Conservation (phyloP, 345 rosid genomes). For the Melaleuca quinquenervia region DNA sequence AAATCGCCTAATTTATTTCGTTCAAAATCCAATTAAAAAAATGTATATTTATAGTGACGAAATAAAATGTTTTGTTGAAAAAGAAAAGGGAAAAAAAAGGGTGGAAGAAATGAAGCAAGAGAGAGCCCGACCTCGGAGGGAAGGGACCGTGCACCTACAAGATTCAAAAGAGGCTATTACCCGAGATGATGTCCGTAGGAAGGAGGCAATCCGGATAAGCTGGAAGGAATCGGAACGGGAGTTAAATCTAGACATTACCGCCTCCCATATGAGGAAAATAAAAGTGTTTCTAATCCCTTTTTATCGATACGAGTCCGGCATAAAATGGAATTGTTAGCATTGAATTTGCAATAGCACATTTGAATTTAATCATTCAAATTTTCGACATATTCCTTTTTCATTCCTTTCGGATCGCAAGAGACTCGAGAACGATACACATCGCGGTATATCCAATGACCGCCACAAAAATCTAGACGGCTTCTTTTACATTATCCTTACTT, state of each 20-base stretch:
- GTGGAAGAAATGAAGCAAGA: background rate
- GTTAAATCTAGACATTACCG: background rate
- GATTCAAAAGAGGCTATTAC: too few relatives aligned
- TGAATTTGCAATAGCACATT: too few relatives aligned
- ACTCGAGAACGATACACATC: fast-evolving
- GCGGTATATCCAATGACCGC: too few relatives aligned
- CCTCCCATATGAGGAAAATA: too few relatives aligned
- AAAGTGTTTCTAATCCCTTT: too few relatives aligned
- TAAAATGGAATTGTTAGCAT: too few relatives aligned
- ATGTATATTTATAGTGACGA: background rate
- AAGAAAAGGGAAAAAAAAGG: background rate
- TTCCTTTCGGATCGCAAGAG: fast-evolving
- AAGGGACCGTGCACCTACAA: background rate
- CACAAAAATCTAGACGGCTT: too few relatives aligned
- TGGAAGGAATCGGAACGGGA: background rate
- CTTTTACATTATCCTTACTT: too few relatives aligned
- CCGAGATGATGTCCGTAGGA: background rate
- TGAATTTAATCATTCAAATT: background rate
- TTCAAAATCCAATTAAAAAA: background rate
- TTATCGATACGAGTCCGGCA: too few relatives aligned
- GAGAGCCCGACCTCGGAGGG: background rate
- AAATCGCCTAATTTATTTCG: background rate
- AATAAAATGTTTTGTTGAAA: background rate
- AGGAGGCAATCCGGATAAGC: background rate
- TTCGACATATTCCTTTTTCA: background rate